Evolutionary conservation across 176 grass and related monocot genomes (phyloP).

Genomic region (Bothriochloa decipiens): DNA sequence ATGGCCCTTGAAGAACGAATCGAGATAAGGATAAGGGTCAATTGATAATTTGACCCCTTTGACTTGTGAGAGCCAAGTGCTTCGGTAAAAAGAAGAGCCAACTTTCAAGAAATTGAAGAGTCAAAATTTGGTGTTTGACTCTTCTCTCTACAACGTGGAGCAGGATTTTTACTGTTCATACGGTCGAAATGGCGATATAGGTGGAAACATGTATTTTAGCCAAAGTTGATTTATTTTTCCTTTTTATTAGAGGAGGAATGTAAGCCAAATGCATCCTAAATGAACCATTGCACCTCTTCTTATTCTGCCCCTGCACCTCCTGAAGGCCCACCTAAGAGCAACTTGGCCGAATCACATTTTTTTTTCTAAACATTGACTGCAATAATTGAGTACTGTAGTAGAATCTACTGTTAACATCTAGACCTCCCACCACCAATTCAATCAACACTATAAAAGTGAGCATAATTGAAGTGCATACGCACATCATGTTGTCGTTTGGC

Average conservation of each 20-base stretch:
- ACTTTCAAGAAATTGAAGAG: background rate
- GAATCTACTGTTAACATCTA: background rate
- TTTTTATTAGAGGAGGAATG: background rate
- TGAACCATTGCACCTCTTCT: background rate
- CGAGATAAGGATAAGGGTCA: background rate
- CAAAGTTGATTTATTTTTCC: background rate
- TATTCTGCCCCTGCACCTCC: background rate
- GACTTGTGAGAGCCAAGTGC: background rate
- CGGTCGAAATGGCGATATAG: constrained; percentile 3
- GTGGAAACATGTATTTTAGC: background rate
- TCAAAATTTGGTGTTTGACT: background rate
- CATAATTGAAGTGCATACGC: constrained; percentile 12
- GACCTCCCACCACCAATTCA: background rate
- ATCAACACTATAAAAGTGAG: background rate
- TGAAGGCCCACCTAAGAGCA: background rate
- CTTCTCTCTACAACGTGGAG: background rate
- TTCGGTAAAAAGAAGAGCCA: background rate
- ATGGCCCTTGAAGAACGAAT: background rate
- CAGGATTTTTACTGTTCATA: background rate
- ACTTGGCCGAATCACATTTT: too few relatives aligned
- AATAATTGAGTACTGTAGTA: constrained; percentile 27
- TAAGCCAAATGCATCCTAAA: background rate
- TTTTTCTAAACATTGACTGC: background rate
- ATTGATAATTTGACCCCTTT: background rate
- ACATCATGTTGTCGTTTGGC: background rate